Conservation (phyloP, 495 filamentous ascomycete species). For the Cenococcum geophilum region DNA sequence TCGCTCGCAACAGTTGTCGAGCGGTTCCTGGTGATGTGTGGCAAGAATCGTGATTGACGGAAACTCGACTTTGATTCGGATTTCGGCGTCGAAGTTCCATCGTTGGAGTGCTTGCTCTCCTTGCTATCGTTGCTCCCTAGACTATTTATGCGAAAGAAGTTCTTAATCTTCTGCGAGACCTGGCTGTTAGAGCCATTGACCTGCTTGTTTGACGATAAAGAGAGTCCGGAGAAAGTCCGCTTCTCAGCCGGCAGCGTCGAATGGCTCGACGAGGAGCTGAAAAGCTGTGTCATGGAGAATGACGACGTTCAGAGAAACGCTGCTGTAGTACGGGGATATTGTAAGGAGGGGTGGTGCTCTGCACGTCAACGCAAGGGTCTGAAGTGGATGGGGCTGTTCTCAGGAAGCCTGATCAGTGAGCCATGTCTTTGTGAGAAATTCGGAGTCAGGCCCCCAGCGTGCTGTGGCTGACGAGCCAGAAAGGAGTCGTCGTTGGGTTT, state of each 20-base stretch:
- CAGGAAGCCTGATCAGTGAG: conserved; percentile 3
- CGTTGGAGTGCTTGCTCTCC: conserved; percentile 45
- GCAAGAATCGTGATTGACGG: conserved; percentile 78
- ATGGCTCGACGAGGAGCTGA: conserved; percentile 33
- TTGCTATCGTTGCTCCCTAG: conserved; percentile 31
- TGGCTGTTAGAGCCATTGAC: conserved; percentile 47
- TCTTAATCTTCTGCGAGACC: conserved; percentile 84
- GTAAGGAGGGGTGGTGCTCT: neutral
- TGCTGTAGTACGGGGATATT: neutral
- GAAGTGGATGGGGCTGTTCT: neutral
- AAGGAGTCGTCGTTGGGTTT: neutral
- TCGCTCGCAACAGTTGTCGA: conserved; percentile 91
- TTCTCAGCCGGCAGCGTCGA: conserved; percentile 31
- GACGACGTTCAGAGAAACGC: neutral
- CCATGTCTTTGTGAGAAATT: neutral
- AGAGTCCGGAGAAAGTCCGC: conserved; percentile 34
- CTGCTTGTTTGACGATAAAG: conserved; percentile 37
- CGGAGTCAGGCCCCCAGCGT: neutral
- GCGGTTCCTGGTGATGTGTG: conserved; percentile 66
- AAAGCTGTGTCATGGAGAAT: conserved; percentile 36
- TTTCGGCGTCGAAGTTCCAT: conserved; percentile 44
- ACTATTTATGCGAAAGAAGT: conserved; percentile 95
- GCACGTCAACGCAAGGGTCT: neutral
- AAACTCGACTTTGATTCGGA: conserved; percentile 59
- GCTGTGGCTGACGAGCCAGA: neutral